phyloP scores from a whole-genome alignment of 495 filamentous ascomycete genomes.

The Arthonia radiata region DNA sequence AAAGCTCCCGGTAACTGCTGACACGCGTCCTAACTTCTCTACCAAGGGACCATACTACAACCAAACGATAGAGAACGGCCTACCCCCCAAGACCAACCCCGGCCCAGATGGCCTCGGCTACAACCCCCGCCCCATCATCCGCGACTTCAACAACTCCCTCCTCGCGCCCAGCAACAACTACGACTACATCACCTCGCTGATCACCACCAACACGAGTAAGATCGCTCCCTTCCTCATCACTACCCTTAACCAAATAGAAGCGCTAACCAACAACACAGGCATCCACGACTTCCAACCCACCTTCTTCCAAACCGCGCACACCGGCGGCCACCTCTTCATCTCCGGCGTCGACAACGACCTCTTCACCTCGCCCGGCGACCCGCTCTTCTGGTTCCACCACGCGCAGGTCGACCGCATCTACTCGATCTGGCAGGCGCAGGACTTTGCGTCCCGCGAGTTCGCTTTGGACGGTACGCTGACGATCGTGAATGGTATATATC shows the following conservation, averaged over 20 bases:
- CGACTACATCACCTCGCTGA: slow-evolving; percentile 20
- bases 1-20: slow-evolving; percentile 3
- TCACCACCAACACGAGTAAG: too few relatives aligned
- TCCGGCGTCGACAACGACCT: slow-evolving; percentile 36
- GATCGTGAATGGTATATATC: too few relatives aligned
- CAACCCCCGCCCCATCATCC: slow-evolving; percentile 39
- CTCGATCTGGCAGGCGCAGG: slow-evolving; percentile 45
- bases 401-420: slow-evolving; percentile 42
- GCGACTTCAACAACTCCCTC: slow-evolving; percentile 31
- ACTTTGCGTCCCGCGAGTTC: slow-evolving; percentile 18
- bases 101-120: slow-evolving; percentile 15
- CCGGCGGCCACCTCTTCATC: slow-evolving; percentile 37
- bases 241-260: too few relatives aligned
- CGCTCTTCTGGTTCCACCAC: slow-evolving; percentile 46
- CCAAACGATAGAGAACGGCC: slow-evolving; percentile 4
- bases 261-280: slow-evolving; percentile 15
- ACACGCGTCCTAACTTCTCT: slow-evolving; percentile 4
- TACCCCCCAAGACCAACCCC: slow-evolving; percentile 15
- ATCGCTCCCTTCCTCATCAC: too few relatives aligned
- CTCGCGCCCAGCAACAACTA: slow-evolving; percentile 25
- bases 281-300: slow-evolving; percentile 27
- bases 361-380: slow-evolving; percentile 35
- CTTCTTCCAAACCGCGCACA: slow-evolving; percentile 29
- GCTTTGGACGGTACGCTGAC: slow-evolving; percentile 29
- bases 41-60: slow-evolving; percentile 3